Conservation (phyloP, 805 yeast genomes). For the Ogataea methylovora region DNA sequence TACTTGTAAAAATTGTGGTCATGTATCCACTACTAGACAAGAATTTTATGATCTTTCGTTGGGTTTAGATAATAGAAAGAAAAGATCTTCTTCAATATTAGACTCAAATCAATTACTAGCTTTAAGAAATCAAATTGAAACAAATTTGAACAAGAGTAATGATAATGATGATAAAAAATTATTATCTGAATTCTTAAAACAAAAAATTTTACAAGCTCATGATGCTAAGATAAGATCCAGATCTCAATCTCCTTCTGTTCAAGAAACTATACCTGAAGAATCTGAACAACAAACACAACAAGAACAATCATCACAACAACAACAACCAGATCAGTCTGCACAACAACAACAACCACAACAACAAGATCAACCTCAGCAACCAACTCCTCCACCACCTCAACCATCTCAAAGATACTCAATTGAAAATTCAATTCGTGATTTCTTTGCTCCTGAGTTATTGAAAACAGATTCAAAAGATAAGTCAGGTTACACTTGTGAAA, state of each 20-base stretch:
- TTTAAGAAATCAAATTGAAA: conserved; percentile 20
- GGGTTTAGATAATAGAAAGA: conserved; percentile 54
- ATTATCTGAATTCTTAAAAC: conserved; percentile 21
- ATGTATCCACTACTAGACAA: conserved; percentile 80
- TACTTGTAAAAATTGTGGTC: conserved; percentile 75
- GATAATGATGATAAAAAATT: conserved; percentile 8
- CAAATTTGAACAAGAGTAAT: conserved; percentile 8
- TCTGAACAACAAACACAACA: conserved; percentile 1
- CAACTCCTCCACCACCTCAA: conserved; percentile 1
- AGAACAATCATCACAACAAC: conserved; percentile 2
- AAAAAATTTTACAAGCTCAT: conserved; percentile 19
- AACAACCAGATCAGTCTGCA: not conserved
- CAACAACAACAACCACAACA: conserved; percentile 3
- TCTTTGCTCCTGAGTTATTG: conserved; percentile 76
- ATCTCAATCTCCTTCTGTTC: conserved; percentile 5
- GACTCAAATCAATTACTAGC: conserved; percentile 19
- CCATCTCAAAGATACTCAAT: conserved; percentile 44
- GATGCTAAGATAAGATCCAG: conserved; percentile 15
- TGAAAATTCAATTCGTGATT: conserved; percentile 69
- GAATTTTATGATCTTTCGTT: conserved; percentile 90
- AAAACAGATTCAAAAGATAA: conserved; percentile 59
- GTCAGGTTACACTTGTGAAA: conserved; percentile 81
- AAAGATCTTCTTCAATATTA: conserved; percentile 21
- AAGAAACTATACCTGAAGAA: conserved; percentile 11
- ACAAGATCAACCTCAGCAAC: not conserved